Base-by-base conservation (phyloP, 768 basidiomycete genomes). In the Termitomyces sp. region DNA sequence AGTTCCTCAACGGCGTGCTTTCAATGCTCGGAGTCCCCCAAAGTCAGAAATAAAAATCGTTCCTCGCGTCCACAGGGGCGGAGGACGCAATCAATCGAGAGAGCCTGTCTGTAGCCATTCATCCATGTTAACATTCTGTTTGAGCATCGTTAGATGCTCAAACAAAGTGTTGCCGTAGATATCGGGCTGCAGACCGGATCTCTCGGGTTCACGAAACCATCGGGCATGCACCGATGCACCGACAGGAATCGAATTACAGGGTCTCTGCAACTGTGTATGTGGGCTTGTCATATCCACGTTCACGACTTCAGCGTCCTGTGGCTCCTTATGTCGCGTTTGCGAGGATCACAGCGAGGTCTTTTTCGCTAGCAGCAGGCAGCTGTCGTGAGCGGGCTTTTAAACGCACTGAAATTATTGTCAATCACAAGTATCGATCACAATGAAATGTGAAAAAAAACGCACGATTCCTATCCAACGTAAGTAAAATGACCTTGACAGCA, bases 391-490 rank as follows among this genome's bases (percentile, higher is more conserved):
- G 85, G 15, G 95, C 91, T 69, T 95, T 96, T 60, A 98, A 75
- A 15, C 95, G 90, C 62, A 98, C 91, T 93, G 62, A 40, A 53
- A 53, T 62, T 58, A 38, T 63, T 31, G 49, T 62, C 14, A 26
- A 5, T 1, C 35, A 26, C 12, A 9, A 7, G 11, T 9, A 56
- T 31, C 44, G 47, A 50, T 50, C 15, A 45, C 42, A 23, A 41
- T 47, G 38, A 49, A 55, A 23, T 23, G 23, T 23, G n/a, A n/a
- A 59, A 31, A 40, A 8, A 30, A 7, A 81, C 90, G 74, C 66
- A 93, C 91, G 72, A 73, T 97, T 98, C 21, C 96, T 86, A 73
- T 99, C 96, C 60, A 96, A 80, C 64, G 87, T 95, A 35, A 98
- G 77, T 50, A 99, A 72, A 1, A 96, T 86, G 55, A 97, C 95